Conservation (phyloP, 371 early-diverging fungal genomes). For the Actinomortierella wolfii region DNA sequence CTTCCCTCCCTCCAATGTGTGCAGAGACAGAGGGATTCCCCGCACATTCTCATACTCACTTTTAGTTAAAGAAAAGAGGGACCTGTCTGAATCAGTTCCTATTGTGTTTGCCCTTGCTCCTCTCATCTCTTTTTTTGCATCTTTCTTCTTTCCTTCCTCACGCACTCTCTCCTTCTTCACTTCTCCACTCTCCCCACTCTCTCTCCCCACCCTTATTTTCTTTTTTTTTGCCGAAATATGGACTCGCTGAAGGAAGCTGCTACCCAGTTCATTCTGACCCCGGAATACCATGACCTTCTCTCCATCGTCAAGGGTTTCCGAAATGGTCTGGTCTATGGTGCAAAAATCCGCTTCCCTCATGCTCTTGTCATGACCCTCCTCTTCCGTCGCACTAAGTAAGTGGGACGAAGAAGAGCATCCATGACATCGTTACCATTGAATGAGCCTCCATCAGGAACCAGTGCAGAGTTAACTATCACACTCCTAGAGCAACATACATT, state of each 20-base stretch:
- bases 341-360: slow-evolving; percentile 96
- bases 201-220: background rate
- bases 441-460: too few species aligned
- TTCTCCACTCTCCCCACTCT: background rate
- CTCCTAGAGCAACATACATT: background rate
- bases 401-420: background rate
- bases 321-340: slow-evolving; percentile 96
- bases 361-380: slow-evolving; percentile 97
- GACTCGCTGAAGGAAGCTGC: slow-evolving; percentile 52
- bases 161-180: background rate
- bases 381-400: slow-evolving; percentile 89
- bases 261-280: slow-evolving; percentile 64
- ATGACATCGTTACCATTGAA: too few species aligned
- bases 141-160: too few species aligned
- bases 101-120: too few species aligned
- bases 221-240: slow-evolving; percentile 7
- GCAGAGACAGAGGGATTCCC: too few species aligned
- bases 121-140: too few species aligned
- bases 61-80: too few species aligned
- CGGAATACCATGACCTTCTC: slow-evolving; percentile 80
- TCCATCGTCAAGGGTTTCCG: slow-evolving; percentile 92
- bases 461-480: too few species aligned
- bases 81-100: too few species aligned
- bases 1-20: background rate
- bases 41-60: too few species aligned